Evolutionary conservation across 2,329 filamentous ascomycete genomes (phyloP).

Genomic region (Colletotrichum endophyticum): DNA sequence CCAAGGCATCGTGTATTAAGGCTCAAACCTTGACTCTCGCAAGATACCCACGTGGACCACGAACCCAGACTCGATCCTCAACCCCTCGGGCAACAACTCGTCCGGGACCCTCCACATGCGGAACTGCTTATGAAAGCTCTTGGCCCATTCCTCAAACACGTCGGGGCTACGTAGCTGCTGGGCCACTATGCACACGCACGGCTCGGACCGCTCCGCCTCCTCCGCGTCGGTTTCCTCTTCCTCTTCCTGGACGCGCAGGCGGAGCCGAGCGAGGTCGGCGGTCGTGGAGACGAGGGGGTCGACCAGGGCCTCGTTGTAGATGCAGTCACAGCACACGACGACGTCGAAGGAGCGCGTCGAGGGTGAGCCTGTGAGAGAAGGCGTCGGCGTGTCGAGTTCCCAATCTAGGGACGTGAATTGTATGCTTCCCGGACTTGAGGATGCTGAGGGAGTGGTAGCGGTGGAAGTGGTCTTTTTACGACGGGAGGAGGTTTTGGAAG

Average conservation of each 20-base stretch:
- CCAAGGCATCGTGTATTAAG: background rate
- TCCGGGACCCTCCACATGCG: slow-evolving; percentile 79
- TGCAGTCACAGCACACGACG: slow-evolving; percentile 87
- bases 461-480: slow-evolving; percentile 10
- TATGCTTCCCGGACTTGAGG: slow-evolving; percentile 36
- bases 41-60: slow-evolving; percentile 81
- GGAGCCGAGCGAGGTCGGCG: slow-evolving; percentile 72
- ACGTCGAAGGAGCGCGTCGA: slow-evolving; percentile 64
- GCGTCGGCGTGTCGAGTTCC: slow-evolving; percentile 69
- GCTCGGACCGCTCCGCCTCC: slow-evolving; percentile 27
- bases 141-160: slow-evolving; percentile 84
- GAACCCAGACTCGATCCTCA: slow-evolving; percentile 75
- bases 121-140: slow-evolving; percentile 70
- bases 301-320: slow-evolving; percentile 91
- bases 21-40: slow-evolving; percentile 27
- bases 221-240: slow-evolving; percentile 10
- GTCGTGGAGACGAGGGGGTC: slow-evolving; percentile 83
- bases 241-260: slow-evolving; percentile 30
- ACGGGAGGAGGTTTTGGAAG: background rate
- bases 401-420: slow-evolving; percentile 76
- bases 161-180: slow-evolving; percentile 88
- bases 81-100: slow-evolving; percentile 57
- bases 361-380: slow-evolving; percentile 40
- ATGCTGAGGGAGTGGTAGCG: background rate
- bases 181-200: slow-evolving; percentile 80